These are phyloP conservation scores for Mortierella sp. DNA, from an alignment of 371 early-diverging fungal genomes.

Conservation along the genomic window DNA sequence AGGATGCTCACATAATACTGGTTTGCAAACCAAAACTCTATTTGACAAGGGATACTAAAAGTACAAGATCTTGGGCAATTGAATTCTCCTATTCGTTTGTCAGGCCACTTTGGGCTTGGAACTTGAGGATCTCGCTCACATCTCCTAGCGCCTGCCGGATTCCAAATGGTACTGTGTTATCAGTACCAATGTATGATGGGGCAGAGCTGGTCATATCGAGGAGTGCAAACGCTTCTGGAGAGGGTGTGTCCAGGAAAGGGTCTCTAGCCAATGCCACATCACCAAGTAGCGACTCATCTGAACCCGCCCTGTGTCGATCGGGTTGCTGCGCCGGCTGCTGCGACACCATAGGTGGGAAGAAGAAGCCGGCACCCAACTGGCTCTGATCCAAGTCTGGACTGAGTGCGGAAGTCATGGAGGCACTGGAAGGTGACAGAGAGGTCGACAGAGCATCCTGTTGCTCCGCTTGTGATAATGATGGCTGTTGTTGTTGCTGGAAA, in stretches of 20 bases:
- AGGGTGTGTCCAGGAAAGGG: constrained; percentile 31
- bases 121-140: constrained; percentile 36
- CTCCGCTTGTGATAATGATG: not conserved
- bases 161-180: constrained; percentile 28
- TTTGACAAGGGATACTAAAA: no score
- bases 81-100: constrained; percentile 14
- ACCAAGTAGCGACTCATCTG: constrained; percentile 22
- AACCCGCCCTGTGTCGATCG: constrained; percentile 13
- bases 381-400: constrained; percentile 12
- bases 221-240: constrained; percentile 29
- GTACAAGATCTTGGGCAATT: no score
- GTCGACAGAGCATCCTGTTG: constrained; percentile 12
- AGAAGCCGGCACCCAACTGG: constrained; percentile 2
- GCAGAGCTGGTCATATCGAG: constrained; percentile 44
- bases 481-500: constrained; percentile 7
- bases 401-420: constrained; percentile 21
- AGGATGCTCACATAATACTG: no score
- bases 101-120: constrained; percentile 23
- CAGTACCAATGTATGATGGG: constrained; percentile 28
- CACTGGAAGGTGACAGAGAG: constrained; percentile 15
- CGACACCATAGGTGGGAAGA: not conserved
- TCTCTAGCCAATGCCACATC: constrained; percentile 19
- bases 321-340: constrained; percentile 4
- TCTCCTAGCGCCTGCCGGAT: constrained; percentile 33
- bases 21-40: no score